These are phyloP conservation scores for Cryptococcus floricola DNA, from an alignment of 1,284 basidiomycete species.

Conservation along the genomic window DNA sequence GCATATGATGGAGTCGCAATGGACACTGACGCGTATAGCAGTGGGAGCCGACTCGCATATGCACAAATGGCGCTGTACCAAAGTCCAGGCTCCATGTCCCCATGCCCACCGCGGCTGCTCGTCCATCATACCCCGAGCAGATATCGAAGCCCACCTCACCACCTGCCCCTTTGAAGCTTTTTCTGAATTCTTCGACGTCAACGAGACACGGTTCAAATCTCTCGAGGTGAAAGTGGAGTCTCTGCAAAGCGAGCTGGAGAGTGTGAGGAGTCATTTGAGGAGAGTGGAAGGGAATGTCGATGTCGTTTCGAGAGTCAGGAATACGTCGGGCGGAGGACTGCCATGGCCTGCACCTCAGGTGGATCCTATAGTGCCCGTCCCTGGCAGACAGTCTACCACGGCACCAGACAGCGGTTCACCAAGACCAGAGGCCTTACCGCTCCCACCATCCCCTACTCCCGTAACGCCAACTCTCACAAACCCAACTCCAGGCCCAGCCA, in stretches of 20 bases:
- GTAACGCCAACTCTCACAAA: not conserved
- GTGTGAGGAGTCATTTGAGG: conserved; percentile 61
- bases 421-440: not conserved
- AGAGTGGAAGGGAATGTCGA: conserved; percentile 46
- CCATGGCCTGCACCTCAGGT: not conserved
- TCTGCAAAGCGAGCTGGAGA: conserved; percentile 57
- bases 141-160: conserved; percentile 52
- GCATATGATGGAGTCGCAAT: not conserved
- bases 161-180: conserved; percentile 62
- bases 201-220: conserved; percentile 52
- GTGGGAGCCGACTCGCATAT: conserved; percentile 13
- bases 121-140: conserved; percentile 54
- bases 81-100: conserved; percentile 52
- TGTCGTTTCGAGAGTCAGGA: not conserved
- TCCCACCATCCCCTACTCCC: not conserved
- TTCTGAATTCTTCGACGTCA: conserved; percentile 58
- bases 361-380: not conserved
- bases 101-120: conserved; percentile 58
- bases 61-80: conserved; percentile 37
- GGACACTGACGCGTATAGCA: conserved; percentile 3
- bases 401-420: not conserved
- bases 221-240: conserved; percentile 52
- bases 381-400: not conserved
- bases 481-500: not conserved
- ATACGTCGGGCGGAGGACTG: not conserved